Evolutionary conservation across 1,284 basidiomycete genomes (phyloP).

Genomic region (Schizopora paradoxa): DNA sequence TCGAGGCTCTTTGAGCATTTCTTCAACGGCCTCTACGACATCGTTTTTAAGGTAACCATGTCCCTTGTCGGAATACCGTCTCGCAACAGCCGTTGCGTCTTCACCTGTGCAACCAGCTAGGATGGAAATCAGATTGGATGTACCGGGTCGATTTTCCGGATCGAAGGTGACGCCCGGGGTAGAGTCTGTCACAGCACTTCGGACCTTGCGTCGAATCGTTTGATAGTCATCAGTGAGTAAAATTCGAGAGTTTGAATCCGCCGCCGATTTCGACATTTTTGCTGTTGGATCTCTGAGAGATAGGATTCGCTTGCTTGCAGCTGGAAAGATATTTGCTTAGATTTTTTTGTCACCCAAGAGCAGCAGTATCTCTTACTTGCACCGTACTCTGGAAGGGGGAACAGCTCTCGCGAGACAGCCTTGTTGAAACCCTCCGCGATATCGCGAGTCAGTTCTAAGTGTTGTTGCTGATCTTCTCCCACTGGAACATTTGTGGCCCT

Average conservation of each 20-base stretch:
- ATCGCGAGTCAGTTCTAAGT: constrained; percentile 84
- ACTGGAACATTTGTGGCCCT: constrained; percentile 93
- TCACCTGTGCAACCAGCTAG: constrained; percentile 62
- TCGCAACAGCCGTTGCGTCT: constrained; percentile 43
- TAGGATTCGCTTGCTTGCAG: constrained; percentile 70
- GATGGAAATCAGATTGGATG: constrained; percentile 80
- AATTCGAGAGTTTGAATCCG: constrained; percentile 77
- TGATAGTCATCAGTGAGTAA: constrained; percentile 72
- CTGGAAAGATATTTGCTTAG: constrained; percentile 35
- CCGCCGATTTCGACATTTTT: constrained; percentile 96
- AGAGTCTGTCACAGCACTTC: constrained; percentile 83
- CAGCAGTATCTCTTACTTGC: constrained; percentile 69
- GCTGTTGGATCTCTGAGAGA: constrained; percentile 80
- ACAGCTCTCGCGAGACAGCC: constrained; percentile 48
- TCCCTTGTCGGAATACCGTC: constrained; percentile 48
- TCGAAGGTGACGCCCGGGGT: constrained; percentile 72
- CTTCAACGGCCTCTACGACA: constrained; percentile 70
- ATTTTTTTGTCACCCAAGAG: not conserved
- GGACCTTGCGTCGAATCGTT: constrained; percentile 69
- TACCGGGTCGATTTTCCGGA: constrained; percentile 70
- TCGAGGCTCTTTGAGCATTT: constrained; percentile 64
- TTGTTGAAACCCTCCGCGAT: constrained; percentile 83
- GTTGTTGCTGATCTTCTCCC: constrained; percentile 93
- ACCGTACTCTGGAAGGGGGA: constrained; percentile 70
- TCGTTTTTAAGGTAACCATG: constrained; percentile 71